Conservation (phyloP, 306 rosid species). For the Mimosa bimucronata region DNA sequence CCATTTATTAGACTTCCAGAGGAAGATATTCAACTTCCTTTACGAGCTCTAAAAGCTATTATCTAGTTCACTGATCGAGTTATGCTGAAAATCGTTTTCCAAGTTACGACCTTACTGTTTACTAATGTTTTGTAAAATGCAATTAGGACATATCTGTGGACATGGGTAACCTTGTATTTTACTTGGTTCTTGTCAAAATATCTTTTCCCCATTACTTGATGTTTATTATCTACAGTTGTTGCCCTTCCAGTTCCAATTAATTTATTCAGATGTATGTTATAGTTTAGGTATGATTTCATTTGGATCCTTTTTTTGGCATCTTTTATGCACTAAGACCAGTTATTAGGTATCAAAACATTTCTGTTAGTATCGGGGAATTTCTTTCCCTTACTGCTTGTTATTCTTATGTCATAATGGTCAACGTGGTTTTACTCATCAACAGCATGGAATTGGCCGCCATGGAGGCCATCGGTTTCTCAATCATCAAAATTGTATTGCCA, state of each 20-base stretch:
- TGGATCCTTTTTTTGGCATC: slow-evolving; percentile 24
- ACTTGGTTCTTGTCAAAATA: slow-evolving; percentile 1
- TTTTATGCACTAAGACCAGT: slow-evolving; percentile 19
- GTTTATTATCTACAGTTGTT: slow-evolving; percentile 8
- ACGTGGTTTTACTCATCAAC: slow-evolving; percentile 40
- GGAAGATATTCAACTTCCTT: neutral
- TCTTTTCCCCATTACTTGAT: neutral
- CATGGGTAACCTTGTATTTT: slow-evolving; percentile 16
- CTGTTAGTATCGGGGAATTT: slow-evolving; percentile 22
- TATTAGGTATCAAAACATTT: slow-evolving; percentile 17
- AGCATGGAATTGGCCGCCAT: slow-evolving; percentile 58
- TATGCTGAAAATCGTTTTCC: slow-evolving; percentile 6
- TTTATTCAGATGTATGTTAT: slow-evolving; percentile 8
- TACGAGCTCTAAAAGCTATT: slow-evolving; percentile 10
- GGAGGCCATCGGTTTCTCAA: slow-evolving; percentile 49
- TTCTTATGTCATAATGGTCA: slow-evolving; percentile 20
- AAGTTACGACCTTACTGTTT: slow-evolving; percentile 4
- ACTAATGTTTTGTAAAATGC: slow-evolving; percentile 17
- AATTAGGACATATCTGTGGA: slow-evolving; percentile 27
- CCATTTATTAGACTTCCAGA: neutral
- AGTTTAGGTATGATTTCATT: slow-evolving; percentile 18
- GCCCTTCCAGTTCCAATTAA: neutral
- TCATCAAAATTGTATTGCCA: slow-evolving; percentile 50
- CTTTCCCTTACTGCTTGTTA: slow-evolving; percentile 3
- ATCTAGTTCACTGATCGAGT: slow-evolving; percentile 13